Percentiles rank a stretch among this genome's conserved stretches.
phyloP scores from a whole-genome alignment of 2,329 filamentous ascomycete genomes.

The Fusarium verrucosum region DNA sequence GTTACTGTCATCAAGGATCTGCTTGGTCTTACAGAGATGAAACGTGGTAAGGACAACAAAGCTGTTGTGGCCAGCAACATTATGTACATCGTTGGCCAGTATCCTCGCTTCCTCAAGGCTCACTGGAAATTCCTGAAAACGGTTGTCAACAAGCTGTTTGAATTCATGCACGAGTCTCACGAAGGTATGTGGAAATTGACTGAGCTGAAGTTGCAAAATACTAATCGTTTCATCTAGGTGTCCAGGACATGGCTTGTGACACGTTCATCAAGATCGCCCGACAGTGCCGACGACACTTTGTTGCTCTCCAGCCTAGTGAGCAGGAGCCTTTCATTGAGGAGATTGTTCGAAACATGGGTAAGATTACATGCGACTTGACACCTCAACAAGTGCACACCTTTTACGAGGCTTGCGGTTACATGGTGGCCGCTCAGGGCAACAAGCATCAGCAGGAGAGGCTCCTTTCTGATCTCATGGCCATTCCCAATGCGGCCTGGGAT shows the following conservation, averaged over 20 bases:
- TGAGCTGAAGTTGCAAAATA: not conserved
- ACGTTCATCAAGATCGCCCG: constrained; percentile 99
- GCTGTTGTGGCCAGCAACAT: constrained; percentile 99
- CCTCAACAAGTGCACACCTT: constrained; percentile 99
- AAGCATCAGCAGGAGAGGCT: constrained; percentile 92
- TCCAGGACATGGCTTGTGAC: constrained; percentile 99
- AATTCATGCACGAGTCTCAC: constrained; percentile 99
- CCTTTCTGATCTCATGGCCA: constrained; percentile 89
- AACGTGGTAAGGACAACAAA: constrained; percentile 99
- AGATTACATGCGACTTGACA: constrained; percentile 93
- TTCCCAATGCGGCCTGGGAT: constrained; percentile 95
- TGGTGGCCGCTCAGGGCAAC: constrained; percentile 98
- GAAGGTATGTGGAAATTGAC: constrained; percentile 69
- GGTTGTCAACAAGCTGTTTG: constrained; percentile 98
- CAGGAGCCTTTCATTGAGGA: constrained; percentile 97
- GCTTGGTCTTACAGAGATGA: constrained; percentile 97
- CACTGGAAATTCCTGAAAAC: constrained; percentile 99
- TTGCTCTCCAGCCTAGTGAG: constrained; percentile 93
- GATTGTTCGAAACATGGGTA: constrained; percentile 93
- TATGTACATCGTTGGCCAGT: constrained; percentile 99
- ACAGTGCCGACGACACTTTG: constrained; percentile 97
- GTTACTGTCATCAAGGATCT: constrained; percentile 99
- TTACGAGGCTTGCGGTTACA: constrained; percentile 98
- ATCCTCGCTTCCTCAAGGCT: constrained; percentile 96
- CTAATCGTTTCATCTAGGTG: constrained; percentile 63